Evolutionary conservation across 2,329 filamentous ascomycete genomes (phyloP).

Genomic region (Colletotrichum sublineola): DNA sequence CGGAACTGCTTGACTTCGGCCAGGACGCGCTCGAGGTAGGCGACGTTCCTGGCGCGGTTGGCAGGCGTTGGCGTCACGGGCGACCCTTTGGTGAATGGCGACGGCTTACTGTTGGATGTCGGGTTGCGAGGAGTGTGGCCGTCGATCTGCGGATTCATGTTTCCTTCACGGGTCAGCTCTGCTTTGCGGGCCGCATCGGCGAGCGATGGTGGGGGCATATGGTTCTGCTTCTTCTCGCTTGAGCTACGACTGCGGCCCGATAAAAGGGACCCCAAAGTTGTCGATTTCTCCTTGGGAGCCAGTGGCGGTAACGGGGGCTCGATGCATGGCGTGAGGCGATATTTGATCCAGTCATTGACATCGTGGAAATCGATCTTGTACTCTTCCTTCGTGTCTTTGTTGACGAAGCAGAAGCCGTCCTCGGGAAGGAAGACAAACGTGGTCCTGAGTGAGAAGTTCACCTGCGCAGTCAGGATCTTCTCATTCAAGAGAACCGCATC

Average conservation of each 20-base stretch:
- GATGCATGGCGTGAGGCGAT: constrained; percentile 83
- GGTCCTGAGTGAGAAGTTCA: constrained; percentile 92
- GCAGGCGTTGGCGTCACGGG: constrained; percentile 56
- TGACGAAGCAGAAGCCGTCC: constrained; percentile 88
- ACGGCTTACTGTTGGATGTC: constrained; percentile 40
- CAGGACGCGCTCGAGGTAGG: constrained; percentile 83
- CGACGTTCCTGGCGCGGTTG: constrained; percentile 62
- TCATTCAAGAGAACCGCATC: constrained; percentile 92
- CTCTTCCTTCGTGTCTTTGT: constrained; percentile 83
- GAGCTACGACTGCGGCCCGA: constrained; percentile 61
- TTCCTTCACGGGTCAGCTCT: constrained; percentile 53
- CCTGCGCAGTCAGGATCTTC: constrained; percentile 89
- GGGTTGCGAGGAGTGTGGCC: constrained; percentile 43
- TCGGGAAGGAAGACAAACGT: constrained; percentile 88
- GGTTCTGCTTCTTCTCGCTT: constrained; percentile 50
- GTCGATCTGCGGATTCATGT: constrained; percentile 63
- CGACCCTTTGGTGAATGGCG: constrained; percentile 46
- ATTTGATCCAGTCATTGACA: constrained; percentile 81
- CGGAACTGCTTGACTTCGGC: constrained; percentile 81
- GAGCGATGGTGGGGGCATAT: constrained; percentile 41
- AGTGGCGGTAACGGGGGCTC: constrained; percentile 73
- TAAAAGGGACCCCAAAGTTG: constrained; percentile 61
- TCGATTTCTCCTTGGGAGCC: constrained; percentile 53
- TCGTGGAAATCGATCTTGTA: constrained; percentile 90
- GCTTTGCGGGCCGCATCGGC: constrained; percentile 48